Conservation (phyloP, 2,329 filamentous ascomycete species). For the Fusarium papillatum region DNA sequence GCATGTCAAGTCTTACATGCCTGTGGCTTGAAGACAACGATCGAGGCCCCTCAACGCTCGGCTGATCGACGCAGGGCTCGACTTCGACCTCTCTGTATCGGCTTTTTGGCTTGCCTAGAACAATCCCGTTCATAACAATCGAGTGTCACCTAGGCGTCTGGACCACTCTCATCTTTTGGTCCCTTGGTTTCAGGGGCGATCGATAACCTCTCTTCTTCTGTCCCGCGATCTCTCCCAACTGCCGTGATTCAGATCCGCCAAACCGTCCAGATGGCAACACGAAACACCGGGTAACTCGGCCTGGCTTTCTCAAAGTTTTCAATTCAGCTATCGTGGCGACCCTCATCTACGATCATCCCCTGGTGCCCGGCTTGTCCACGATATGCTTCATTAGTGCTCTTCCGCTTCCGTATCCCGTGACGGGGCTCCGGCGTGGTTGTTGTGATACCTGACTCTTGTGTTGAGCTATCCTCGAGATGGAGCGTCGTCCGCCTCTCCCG, state of each 20-base stretch:
- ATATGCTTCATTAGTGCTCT: constrained; percentile 10
- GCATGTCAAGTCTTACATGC: not conserved
- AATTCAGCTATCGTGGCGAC: not conserved
- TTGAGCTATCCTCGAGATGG: not conserved
- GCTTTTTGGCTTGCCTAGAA: not conserved
- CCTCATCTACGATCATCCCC: constrained; percentile 1
- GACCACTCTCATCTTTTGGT: not conserved
- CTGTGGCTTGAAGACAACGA: not conserved
- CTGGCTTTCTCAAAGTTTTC: constrained; percentile 1
- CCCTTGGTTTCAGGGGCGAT: not conserved
- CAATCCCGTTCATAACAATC: not conserved
- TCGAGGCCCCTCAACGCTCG: not conserved
- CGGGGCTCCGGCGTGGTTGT: not conserved
- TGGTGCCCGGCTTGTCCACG: not conserved
- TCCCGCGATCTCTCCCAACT: not conserved
- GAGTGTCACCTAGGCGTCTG: constrained; percentile 11
- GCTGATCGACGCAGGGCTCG: not conserved
- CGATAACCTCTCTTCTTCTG: not conserved
- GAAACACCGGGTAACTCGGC: not conserved
- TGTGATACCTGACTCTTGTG: not conserved
- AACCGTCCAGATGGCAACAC: not conserved
- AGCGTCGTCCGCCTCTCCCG: not conserved
- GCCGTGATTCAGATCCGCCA: not conserved
- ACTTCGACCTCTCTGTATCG: not conserved
- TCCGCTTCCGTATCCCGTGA: constrained; percentile 17